A percentile compares a stretch with the other conserved stretches of the same genome.
These are phyloP conservation scores for Beauveria sp. DNA, from an alignment of 2,329 filamentous ascomycete species.

Conservation along the genomic window DNA sequence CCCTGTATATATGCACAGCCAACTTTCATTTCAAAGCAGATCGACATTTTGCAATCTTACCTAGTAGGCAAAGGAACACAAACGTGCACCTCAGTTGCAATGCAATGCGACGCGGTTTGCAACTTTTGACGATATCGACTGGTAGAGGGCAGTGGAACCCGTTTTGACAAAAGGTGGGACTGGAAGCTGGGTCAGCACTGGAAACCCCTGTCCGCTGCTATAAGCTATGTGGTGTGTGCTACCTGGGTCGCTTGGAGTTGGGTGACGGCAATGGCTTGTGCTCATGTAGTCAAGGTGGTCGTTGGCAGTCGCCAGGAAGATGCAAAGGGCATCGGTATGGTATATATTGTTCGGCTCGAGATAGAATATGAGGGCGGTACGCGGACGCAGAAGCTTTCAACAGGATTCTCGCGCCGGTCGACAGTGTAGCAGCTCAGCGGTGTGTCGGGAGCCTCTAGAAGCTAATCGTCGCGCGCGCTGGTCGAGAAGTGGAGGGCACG, in stretches of 20 bases:
- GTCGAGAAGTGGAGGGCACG: not conserved
- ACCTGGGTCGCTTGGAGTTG: not conserved
- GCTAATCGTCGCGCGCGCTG: not conserved
- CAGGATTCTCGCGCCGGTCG: not conserved
- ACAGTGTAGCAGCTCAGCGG: not conserved
- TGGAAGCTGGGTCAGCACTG: constrained; percentile 8
- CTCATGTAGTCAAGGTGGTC: not conserved
- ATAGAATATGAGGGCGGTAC: not conserved
- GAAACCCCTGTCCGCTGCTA: constrained; percentile 5
- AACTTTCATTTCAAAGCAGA: too few relatives aligned
- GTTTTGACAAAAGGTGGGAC: constrained; percentile 3
- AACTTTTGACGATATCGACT: not conserved
- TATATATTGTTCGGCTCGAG: not conserved
- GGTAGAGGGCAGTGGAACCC: not conserved
- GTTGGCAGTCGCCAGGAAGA: not conserved
- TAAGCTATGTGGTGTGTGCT: not conserved
- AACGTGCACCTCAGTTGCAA: not conserved
- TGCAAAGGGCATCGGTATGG: not conserved
- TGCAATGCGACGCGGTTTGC: not conserved
- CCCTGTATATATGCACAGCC: too few relatives aligned
- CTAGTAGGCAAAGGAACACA: not conserved
- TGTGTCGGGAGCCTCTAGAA: not conserved
- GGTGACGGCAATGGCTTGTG: not conserved
- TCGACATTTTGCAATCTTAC: not conserved
- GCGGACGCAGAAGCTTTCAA: not conserved